Percentiles rank a stretch among this genome's conserved stretches.
phyloP scores from a whole-genome alignment of 2,329 filamentous ascomycete genomes.

The Zelopaecilomyces penicillatus region DNA sequence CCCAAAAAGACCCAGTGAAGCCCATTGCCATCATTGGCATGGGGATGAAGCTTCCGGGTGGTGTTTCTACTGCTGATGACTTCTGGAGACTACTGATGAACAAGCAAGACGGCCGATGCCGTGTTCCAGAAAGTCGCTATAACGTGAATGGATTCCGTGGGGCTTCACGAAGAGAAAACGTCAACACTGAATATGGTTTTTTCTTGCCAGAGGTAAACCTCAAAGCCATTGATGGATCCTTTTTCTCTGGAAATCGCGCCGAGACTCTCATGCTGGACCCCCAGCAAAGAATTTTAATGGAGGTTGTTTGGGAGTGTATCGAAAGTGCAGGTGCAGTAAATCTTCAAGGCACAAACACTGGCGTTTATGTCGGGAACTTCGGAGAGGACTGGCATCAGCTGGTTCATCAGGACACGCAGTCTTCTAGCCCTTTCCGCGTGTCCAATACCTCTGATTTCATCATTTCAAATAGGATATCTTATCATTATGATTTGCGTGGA shows the following conservation, averaged over 20 bases:
- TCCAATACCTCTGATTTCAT: slow-evolving; percentile 12
- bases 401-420: slow-evolving; percentile 1
- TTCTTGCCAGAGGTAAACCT: background rate
- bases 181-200: slow-evolving; percentile 4
- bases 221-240: background rate
- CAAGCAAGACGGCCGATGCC: slow-evolving; percentile 2
- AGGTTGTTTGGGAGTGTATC: background rate
- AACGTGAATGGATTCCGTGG: slow-evolving; percentile 7
- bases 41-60: slow-evolving; percentile 30
- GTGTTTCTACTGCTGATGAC: slow-evolving; percentile 24
- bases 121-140: slow-evolving; percentile 1
- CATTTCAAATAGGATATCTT: background rate
- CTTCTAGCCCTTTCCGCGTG: slow-evolving; percentile 8
- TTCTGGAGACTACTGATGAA: slow-evolving; percentile 29
- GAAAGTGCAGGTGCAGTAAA: background rate
- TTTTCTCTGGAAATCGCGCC: background rate
- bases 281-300: background rate
- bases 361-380: background rate
- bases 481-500: background rate
- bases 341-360: background rate
- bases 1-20: background rate
- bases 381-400: background rate
- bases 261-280: background rate
- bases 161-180: background rate
- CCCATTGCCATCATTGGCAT: slow-evolving; percentile 32